Evolutionary conservation across 2,329 filamentous ascomycete species (phyloP).

Genomic region (Ophiognomonia clavigignenti-juglandacearum): DNA sequence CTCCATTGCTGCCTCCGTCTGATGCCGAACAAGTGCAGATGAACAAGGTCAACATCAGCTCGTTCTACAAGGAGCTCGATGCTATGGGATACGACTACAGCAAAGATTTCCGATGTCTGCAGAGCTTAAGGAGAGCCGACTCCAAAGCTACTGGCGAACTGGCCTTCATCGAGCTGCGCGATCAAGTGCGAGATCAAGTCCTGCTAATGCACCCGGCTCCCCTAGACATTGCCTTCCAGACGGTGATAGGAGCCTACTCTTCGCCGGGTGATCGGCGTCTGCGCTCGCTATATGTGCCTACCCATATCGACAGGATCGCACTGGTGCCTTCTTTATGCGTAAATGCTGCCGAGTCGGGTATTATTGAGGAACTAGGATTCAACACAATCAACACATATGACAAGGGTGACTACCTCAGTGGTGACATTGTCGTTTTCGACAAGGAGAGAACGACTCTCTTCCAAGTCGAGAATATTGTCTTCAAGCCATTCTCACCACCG

Average conservation of each 20-base stretch:
- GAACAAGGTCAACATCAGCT: neutral
- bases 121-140: neutral
- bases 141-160: neutral
- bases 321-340: neutral
- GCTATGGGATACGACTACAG: constrained; percentile 6
- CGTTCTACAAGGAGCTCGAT: constrained; percentile 7
- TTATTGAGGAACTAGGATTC: neutral
- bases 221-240: constrained; percentile 32
- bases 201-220: constrained; percentile 28
- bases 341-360: neutral
- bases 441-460: neutral
- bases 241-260: constrained; percentile 26
- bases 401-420: neutral
- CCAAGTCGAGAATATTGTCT: constrained; percentile 9
- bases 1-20: too few relatives aligned
- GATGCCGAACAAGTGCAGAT: neutral
- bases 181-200: neutral
- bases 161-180: neutral
- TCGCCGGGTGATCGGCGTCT: constrained; percentile 29
- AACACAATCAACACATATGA: neutral
- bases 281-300: constrained; percentile 27
- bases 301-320: constrained; percentile 17
- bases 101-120: constrained; percentile 1
- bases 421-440: constrained; percentile 8
- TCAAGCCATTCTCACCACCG: constrained; percentile 4